A percentile compares a stretch with the other conserved stretches of the same genome.
Conservation (phyloP, 192 early-diverging fungal genomes). For the Backusella australiensis region DNA sequence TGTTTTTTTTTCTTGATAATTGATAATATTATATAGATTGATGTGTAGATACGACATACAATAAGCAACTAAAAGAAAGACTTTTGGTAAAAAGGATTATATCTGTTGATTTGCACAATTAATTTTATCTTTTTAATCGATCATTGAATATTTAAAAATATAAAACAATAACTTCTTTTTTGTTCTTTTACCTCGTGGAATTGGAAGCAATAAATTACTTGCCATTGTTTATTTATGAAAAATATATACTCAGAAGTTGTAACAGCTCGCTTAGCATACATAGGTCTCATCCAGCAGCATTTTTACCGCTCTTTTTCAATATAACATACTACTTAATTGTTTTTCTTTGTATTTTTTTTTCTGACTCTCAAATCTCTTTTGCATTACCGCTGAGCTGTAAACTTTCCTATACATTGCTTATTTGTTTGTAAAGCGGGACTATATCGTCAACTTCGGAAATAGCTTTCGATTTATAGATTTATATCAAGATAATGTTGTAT, state of each 20-base stretch:
- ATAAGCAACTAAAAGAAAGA: not conserved
- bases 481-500: not conserved
- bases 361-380: not conserved
- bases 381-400: not conserved
- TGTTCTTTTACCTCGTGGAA: not conserved
- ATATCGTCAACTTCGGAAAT: not conserved
- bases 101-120: not conserved
- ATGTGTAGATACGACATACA: not conserved
- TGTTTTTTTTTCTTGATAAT: not conserved
- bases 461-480: not conserved
- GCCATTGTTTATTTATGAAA: not conserved
- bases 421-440: not conserved
- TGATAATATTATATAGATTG: not conserved
- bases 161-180: not conserved
- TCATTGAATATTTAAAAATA: not conserved
- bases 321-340: not conserved
- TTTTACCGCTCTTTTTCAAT: not conserved
- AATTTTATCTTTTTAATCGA: not conserved
- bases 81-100: not conserved
- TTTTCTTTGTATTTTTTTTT: not conserved
- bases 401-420: not conserved
- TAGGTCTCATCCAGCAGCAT: not conserved
- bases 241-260: not conserved
- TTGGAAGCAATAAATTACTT: not conserved
- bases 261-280: not conserved